Evolutionary conservation across 768 basidiomycete genomes (phyloP).

Genomic region (Suillus weaverae): DNA sequence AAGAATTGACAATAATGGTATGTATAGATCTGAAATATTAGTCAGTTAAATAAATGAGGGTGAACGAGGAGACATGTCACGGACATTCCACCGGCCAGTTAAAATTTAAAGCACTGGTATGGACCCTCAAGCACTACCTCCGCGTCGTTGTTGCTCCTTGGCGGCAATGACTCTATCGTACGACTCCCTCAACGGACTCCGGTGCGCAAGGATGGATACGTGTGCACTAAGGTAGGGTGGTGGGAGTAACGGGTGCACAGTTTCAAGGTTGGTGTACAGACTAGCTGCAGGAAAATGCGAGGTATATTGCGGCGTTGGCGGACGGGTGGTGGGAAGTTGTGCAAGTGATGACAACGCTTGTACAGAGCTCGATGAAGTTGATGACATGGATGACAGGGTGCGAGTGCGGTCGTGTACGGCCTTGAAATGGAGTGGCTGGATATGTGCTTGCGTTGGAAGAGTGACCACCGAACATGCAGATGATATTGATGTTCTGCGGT

Average conservation of each 20-base stretch:
- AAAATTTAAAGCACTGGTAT: background rate
- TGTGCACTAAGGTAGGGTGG: slow-evolving; percentile 72
- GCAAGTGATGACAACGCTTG: slow-evolving; percentile 58
- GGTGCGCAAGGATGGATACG: slow-evolving; percentile 62
- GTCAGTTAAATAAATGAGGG: slow-evolving; percentile 1
- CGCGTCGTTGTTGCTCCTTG: slow-evolving; percentile 40
- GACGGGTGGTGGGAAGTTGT: slow-evolving; percentile 46
- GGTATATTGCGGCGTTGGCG: slow-evolving; percentile 45
- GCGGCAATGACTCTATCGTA: slow-evolving; percentile 66
- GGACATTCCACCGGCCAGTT: slow-evolving; percentile 1
- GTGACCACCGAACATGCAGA: slow-evolving; percentile 62
- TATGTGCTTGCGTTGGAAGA: slow-evolving; percentile 44
- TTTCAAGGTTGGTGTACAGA: slow-evolving; percentile 53
- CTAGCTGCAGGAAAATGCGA: slow-evolving; percentile 67
- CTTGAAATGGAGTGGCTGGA: slow-evolving; percentile 33
- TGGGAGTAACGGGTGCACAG: slow-evolving; percentile 69
- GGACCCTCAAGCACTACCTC: slow-evolving; percentile 2
- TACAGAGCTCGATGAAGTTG: slow-evolving; percentile 44
- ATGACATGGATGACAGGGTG: slow-evolving; percentile 58
- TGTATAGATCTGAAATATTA: slow-evolving; percentile 21
- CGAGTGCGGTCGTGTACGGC: slow-evolving; percentile 46
- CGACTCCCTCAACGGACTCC: slow-evolving; percentile 68
- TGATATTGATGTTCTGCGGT: slow-evolving; percentile 55
- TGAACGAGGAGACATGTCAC: slow-evolving; percentile 1
- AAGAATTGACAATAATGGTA: slow-evolving; percentile 25